These are phyloP conservation scores for Hypoxylon perforatum DNA, from an alignment of 495 filamentous ascomycete species.

Conservation along the genomic window DNA sequence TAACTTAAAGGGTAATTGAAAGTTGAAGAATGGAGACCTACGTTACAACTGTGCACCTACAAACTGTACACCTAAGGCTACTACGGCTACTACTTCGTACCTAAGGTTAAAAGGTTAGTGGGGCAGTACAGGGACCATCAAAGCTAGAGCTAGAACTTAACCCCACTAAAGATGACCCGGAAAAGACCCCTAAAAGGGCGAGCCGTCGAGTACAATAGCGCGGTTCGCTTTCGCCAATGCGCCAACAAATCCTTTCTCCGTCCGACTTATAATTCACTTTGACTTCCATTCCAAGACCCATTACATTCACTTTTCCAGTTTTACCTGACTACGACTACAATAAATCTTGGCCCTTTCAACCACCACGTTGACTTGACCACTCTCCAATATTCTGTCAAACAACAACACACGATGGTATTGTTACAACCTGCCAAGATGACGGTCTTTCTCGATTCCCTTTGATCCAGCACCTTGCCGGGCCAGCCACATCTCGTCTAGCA, in stretches of 20 bases:
- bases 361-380: too few relatives aligned
- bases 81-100: too few relatives aligned
- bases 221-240: conserved; percentile 7
- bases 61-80: too few relatives aligned
- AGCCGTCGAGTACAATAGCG: conserved; percentile 26
- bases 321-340: not conserved
- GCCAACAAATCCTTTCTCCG: conserved; percentile 5
- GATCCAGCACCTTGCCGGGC: conserved; percentile 31
- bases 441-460: conserved; percentile 32
- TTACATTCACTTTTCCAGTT: not conserved
- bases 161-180: conserved; percentile 15
- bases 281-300: not conserved
- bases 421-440: conserved; percentile 33
- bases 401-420: conserved; percentile 27
- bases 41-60: too few relatives aligned
- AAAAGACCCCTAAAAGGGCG: conserved; percentile 29
- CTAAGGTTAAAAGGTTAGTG: too few relatives aligned
- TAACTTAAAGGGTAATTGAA: too few relatives aligned
- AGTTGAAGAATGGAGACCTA: too few relatives aligned
- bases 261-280: not conserved
- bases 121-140: too few relatives aligned
- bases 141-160: not conserved
- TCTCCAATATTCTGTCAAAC: too few relatives aligned
- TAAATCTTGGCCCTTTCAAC: not conserved
- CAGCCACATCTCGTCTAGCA: conserved; percentile 6